Evolutionary conservation across 2,329 filamentous ascomycete species (phyloP).

Genomic region (Helotiales sp.): DNA sequence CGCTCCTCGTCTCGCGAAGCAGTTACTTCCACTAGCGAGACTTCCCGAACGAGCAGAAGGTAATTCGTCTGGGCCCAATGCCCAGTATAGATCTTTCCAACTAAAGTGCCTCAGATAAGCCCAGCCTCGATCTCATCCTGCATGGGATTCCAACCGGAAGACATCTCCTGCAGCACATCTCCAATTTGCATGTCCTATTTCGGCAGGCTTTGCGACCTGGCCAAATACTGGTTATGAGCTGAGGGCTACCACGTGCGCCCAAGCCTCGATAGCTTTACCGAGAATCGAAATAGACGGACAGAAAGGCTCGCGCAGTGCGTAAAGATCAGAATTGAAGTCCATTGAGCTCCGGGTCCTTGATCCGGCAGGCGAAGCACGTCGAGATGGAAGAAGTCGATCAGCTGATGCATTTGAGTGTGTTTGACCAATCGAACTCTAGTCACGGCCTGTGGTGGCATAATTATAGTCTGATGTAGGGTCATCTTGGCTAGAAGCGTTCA

Average conservation of each 20-base stretch:
- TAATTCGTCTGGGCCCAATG: not conserved
- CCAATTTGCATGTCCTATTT: slow-evolving; percentile 56
- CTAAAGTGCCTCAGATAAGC: not conserved
- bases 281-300: slow-evolving; percentile 72
- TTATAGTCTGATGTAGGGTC: not conserved
- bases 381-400: not conserved
- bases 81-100: not conserved
- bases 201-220: slow-evolving; percentile 74
- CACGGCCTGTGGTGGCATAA: too few relatives aligned
- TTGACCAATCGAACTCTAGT: too few relatives aligned
- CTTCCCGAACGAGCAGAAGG: not conserved
- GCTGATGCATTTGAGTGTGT: too few relatives aligned
- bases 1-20: too few relatives aligned
- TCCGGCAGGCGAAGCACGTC: slow-evolving; percentile 27
- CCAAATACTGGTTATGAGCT: slow-evolving; percentile 63
- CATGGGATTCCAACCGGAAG: slow-evolving; percentile 16
- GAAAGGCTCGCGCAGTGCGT: slow-evolving; percentile 56
- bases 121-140: not conserved
- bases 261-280: slow-evolving; percentile 72
- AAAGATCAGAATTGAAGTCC: slow-evolving; percentile 67
- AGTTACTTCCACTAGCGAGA: not conserved
- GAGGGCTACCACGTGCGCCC: slow-evolving; percentile 45
- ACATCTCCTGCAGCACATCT: slow-evolving; percentile 10
- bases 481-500: not conserved
- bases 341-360: slow-evolving; percentile 73